Evolutionary conservation across 345 rosid species (phyloP).

Genomic region (Corchorus capsularis): DNA sequence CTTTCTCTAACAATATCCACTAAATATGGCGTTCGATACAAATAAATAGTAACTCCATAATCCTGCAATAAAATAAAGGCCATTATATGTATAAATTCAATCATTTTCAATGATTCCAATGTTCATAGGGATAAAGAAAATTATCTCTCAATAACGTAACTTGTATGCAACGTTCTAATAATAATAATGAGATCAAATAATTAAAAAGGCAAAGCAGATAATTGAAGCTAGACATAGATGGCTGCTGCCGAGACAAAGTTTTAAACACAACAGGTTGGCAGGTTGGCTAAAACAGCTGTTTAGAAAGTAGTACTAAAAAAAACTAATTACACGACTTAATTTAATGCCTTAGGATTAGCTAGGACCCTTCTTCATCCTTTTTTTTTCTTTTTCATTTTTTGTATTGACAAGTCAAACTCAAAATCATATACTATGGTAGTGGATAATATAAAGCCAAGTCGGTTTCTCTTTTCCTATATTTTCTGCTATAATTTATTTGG

Average conservation of each 20-base stretch:
- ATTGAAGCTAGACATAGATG: background rate
- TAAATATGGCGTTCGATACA: constrained; percentile 79
- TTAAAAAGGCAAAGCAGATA: background rate
- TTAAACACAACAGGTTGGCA: constrained; percentile 27
- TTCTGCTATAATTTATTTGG: background rate
- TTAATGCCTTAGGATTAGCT: background rate
- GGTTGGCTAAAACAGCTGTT: constrained; percentile 24
- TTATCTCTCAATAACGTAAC: no score
- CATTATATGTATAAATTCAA: no score
- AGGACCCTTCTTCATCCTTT: background rate
- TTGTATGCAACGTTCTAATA: no score
- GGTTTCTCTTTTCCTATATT: background rate
- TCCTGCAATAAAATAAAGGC: constrained; percentile 41
- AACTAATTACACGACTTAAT: background rate
- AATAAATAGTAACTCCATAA: constrained; percentile 59
- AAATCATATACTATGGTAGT: background rate
- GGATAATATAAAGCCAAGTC: background rate
- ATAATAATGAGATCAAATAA: no score
- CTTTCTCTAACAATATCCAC: constrained; percentile 70
- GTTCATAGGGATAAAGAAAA: no score
- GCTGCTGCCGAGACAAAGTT: background rate
- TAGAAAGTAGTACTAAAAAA: background rate
- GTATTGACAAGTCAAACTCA: background rate
- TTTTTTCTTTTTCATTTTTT: background rate
- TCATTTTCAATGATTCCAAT: no score